Conservation (phyloP, 108 stramenopile genomes). For the Schizochytrium sp. region DNA sequence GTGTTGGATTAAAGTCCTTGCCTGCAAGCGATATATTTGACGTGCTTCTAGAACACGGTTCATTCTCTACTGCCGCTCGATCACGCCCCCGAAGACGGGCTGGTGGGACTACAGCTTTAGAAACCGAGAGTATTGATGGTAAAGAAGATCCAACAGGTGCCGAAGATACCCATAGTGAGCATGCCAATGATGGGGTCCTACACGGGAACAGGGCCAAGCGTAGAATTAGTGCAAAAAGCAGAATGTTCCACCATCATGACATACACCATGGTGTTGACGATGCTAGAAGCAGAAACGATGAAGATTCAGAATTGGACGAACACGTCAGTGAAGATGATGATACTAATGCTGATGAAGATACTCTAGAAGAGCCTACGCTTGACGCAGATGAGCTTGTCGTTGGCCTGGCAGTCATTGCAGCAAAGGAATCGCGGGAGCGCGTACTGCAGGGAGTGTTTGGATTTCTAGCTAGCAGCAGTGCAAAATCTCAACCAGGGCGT, state of each 20-base stretch:
- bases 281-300: not conserved
- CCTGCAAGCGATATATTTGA: conserved; percentile 10
- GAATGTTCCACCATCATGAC: too few relatives aligned
- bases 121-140: too few relatives aligned
- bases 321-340: not conserved
- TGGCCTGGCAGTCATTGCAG: not conserved
- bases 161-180: too few relatives aligned
- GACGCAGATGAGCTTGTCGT: conserved; percentile 42
- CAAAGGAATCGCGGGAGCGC: conserved; percentile 26
- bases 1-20: not conserved
- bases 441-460: conserved; percentile 30
- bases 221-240: too few relatives aligned
- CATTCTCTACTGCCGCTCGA: too few relatives aligned
- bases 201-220: too few relatives aligned
- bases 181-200: too few relatives aligned
- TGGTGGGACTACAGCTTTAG: too few relatives aligned
- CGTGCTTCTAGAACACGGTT: not conserved
- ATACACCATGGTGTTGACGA: too few relatives aligned
- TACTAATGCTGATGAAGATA: not conserved
- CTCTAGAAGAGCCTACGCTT: not conserved
- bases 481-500: not conserved
- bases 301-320: not conserved
- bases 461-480: not conserved
- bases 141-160: too few relatives aligned
- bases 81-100: too few relatives aligned